Evolutionary conservation across 192 early-diverging fungal genomes (phyloP).

Genomic region (Chytriomyces sp.): DNA sequence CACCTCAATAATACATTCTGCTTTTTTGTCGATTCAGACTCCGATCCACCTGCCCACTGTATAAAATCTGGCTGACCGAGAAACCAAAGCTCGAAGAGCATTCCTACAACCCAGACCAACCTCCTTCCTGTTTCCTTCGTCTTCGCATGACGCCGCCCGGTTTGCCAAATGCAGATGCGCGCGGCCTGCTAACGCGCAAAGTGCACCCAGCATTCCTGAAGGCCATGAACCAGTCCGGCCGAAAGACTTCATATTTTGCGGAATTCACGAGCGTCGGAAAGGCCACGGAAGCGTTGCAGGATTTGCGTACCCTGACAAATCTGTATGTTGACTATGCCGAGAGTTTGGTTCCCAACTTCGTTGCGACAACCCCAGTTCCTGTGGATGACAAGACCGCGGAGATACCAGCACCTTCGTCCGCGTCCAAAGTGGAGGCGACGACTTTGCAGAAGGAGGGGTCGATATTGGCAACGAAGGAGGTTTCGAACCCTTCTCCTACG

Average conservation of each 20-base stretch:
- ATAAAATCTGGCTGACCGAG: neutral
- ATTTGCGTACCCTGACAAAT: neutral
- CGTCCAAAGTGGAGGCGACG: neutral
- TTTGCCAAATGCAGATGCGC: neutral
- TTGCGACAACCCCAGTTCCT: neutral
- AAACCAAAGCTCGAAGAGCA: neutral
- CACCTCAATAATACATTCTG: neutral
- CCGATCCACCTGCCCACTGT: neutral
- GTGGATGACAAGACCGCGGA: too few relatives aligned
- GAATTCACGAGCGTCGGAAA: slow-evolving; percentile 5
- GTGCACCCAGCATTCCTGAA: neutral
- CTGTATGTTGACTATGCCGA: neutral
- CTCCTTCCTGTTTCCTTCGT: neutral
- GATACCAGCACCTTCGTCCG: too few relatives aligned
- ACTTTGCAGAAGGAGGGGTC: neutral
- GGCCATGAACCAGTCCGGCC: neutral
- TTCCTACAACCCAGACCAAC: neutral
- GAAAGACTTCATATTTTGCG: neutral
- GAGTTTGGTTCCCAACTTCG: neutral
- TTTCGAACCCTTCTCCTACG: too few relatives aligned
- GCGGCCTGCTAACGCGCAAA: neutral
- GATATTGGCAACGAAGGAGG: neutral
- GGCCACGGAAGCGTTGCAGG: neutral
- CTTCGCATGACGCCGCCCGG: slow-evolving; percentile 8
- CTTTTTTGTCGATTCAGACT: neutral